Percentiles rank a stretch among this genome's conserved stretches.
Conservation (phyloP, 169 alveolate species). For the Fabrea salina region DNA sequence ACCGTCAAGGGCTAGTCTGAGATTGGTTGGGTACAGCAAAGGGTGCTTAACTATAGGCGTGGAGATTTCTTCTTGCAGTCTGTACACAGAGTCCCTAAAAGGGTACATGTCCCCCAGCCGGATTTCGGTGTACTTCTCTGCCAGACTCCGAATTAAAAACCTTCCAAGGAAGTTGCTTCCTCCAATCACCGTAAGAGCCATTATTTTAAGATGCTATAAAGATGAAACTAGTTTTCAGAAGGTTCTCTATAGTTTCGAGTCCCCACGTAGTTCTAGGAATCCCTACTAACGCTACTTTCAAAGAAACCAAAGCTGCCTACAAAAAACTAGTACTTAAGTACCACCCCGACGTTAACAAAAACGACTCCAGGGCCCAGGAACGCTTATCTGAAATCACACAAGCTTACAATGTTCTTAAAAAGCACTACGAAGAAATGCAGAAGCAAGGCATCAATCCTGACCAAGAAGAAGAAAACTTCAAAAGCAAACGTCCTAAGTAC, state of each 20-base stretch:
- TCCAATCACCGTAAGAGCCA: slow-evolving; percentile 34
- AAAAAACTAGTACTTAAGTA: slow-evolving; percentile 14
- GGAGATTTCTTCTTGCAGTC: slow-evolving; percentile 16
- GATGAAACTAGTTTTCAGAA: neutral
- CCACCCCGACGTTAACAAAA: slow-evolving; percentile 31
- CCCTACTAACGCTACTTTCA: neutral
- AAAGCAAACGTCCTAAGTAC: slow-evolving; percentile 16
- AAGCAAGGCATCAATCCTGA: neutral
- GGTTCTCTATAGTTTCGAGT: neutral
- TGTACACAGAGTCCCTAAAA: slow-evolving; percentile 22
- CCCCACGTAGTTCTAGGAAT: slow-evolving; percentile 4
- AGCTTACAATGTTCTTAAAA: slow-evolving; percentile 20
- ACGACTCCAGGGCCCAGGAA: neutral
- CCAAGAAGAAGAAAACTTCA: slow-evolving; percentile 8
- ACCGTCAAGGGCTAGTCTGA: neutral
- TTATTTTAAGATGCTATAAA: slow-evolving; percentile 16
- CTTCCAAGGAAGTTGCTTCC: slow-evolving; percentile 30
- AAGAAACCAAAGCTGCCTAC: slow-evolving; percentile 33
- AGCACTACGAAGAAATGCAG: neutral
- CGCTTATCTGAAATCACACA: slow-evolving; percentile 14
- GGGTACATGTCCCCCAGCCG: slow-evolving; percentile 32
- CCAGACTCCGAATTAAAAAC: neutral
- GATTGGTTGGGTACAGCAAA: neutral
- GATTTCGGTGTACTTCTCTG: slow-evolving; percentile 22
- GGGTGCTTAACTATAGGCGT: slow-evolving; percentile 6